Evolutionary conservation across 306 rosid genomes (phyloP), one percentile per base, ranked within the genome.

Genomic region (Dicorynia guianensis): DNA sequence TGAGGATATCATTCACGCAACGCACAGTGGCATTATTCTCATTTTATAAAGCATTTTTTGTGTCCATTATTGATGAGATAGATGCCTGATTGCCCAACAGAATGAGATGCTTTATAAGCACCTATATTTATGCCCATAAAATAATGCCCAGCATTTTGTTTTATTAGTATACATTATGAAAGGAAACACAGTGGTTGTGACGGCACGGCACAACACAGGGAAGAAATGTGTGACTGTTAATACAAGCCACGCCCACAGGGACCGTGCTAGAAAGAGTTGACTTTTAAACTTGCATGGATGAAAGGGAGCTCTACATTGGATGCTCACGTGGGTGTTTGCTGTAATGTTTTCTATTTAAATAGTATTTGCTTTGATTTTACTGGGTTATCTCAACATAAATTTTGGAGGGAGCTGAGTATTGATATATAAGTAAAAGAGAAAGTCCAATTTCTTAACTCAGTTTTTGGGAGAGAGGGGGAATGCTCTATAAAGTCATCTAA

Each of bases 191-290:
- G 88, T 90, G 75, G 87, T 75, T 83, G 92, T 60, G 77, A 88
- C 89, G 93, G 88, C 91, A 93, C 96, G 97, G 85, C 89, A 79
- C 77, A 58, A 71, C 85, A 85, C 71, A 14, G 71, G 71, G 56
- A 73, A 72, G 85, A 84, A 46, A 52, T 63, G 75, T 55, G 81
- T 58, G 79, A 56, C 67, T 80, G 19, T 60, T 5, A 46, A 49
- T 44, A 11, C 15, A 39, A 60, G 30, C 30, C 30, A 25, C 30
- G 2, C 30, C 48, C 54, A 63, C 19, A 72, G 58, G 33, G 52
- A 57, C 67, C 50, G 39, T 75, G 47, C 81, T 65, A 67, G 8
- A 76, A 73, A 63, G 78, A 78, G 87, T 88, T 88, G 89, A 88
- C 91, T 77, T 80, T 3, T 60, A 34, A 63, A 34, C 17, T 39